These are phyloP conservation scores for Aspergillus panamensis DNA, from an alignment of 495 filamentous ascomycete species.

Conservation along the genomic window DNA sequence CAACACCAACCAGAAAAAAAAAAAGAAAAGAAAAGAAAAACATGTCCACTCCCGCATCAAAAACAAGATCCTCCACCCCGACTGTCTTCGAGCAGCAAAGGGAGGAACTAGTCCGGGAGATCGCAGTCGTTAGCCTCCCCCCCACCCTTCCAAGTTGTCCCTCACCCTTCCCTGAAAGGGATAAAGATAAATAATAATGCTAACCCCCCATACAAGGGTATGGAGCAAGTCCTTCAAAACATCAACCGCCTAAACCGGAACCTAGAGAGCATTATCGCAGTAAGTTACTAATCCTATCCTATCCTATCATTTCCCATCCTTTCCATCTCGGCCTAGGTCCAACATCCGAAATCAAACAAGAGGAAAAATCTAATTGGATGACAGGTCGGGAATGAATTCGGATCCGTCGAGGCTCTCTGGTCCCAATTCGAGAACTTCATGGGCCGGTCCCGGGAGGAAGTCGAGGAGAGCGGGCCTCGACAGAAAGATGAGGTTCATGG, in stretches of 20 bases:
- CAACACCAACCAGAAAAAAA: not conserved
- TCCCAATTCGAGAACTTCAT: conserved; percentile 96
- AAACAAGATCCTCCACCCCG: conserved; percentile 26
- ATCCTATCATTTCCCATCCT: too few relatives aligned
- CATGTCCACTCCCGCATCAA: conserved; percentile 22
- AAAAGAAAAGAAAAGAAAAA: not conserved
- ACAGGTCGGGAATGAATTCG: conserved; percentile 93
- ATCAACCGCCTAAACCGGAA: conserved; percentile 94
- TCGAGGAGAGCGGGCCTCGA: conserved; percentile 31
- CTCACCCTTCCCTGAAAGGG: not conserved
- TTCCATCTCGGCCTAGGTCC: too few relatives aligned
- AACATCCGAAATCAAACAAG: not conserved
- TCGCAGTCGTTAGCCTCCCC: conserved; percentile 61
- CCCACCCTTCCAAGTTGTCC: not conserved
- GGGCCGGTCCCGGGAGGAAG: conserved; percentile 64
- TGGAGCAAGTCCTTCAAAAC: conserved; percentile 92
- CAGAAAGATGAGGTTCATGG: conserved; percentile 13
- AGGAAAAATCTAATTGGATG: not conserved
- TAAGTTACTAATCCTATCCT: conserved; percentile 49
- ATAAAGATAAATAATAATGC: not conserved
- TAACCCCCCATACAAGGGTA: conserved; percentile 52
- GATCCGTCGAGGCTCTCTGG: conserved; percentile 95
- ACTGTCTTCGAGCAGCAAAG: conserved; percentile 76
- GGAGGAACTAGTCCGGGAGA: conserved; percentile 70
- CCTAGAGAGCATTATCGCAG: conserved; percentile 87